Base-by-base conservation (phyloP, 2,329 filamentous ascomycete species). In the Peltaster fructicola region DNA sequence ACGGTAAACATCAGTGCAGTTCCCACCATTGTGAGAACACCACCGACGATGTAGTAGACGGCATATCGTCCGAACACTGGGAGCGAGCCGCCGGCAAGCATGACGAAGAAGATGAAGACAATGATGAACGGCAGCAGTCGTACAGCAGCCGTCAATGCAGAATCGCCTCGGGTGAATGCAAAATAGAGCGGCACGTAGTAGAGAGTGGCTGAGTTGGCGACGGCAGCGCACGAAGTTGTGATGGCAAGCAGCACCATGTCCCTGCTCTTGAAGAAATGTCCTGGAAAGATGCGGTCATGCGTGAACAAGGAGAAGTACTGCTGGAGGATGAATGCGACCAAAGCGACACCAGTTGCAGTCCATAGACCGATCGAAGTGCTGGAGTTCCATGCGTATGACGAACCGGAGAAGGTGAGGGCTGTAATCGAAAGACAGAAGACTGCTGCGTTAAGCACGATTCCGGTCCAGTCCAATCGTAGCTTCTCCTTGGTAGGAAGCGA, bases 151-250 rank as follows among this genome's bases (percentile, higher is more conserved):
- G 51, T 30, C 3, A 61, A 35, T 0, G 56, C 44, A 0, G 34
- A 41, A 20, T 61, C 58, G 4, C 54, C 54, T 3, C 45, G 49
- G 0, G 51, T 51, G 37, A 67, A 68, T 29, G 63, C 57, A 40
- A 67, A 67, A 44, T 54, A 66, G 1, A 68, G 44, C 0, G 65
- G 64, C 6, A 61, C 56, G 41, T 61, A 68, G 44, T 67, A 68
- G 14, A 24, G 45, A 0, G 50, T 47, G 24, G 37, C 19, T 9
- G 30, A 55, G 19, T 52, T 35, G 6, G 43, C 43, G 3, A 51
- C 44, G 5, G 45, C 50, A 0, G 47, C 46, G 15, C 43, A 46
- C 2, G 46, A 39, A 1, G 51, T 57, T 5, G 47, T 44, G 13
- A 57, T 38, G 33, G 56, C 62, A 0, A 67, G 42, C 1, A 63